phyloP scores from a whole-genome alignment of 208 protist genomes.

The Trypanosoma platydactyli region DNA sequence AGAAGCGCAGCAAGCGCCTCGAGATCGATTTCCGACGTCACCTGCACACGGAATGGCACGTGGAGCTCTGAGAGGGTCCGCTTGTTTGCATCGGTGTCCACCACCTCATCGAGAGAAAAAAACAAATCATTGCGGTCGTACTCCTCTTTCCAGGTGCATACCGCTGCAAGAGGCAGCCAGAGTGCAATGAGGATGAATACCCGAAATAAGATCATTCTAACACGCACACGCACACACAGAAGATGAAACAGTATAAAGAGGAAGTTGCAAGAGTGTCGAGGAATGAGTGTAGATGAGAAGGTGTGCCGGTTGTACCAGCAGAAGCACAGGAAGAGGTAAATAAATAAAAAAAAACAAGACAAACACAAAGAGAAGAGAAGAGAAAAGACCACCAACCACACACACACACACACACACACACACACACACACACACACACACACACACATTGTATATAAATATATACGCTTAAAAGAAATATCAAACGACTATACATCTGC shows the following conservation, averaged over 20 bases:
- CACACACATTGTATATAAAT: neutral
- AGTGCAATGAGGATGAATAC: neutral
- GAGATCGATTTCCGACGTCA: slow-evolving; percentile 6
- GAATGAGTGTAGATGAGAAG: neutral
- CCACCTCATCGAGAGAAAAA: slow-evolving; percentile 1
- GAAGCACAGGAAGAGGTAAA: slow-evolving; percentile 9
- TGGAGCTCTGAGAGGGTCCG: slow-evolving; percentile 16
- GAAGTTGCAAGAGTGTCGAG: too few relatives aligned
- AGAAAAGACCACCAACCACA: neutral
- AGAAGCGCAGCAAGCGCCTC: slow-evolving; percentile 1
- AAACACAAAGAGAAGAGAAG: neutral
- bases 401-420: slow-evolving; percentile 14
- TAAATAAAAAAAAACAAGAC: slow-evolving; percentile 1
- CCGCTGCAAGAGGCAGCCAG: slow-evolving; percentile 4
- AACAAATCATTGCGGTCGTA: neutral
- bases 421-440: slow-evolving; percentile 15
- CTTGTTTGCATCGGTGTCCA: slow-evolving; percentile 2
- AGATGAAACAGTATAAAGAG: too few relatives aligned
- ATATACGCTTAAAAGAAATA: neutral
- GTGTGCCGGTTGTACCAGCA: neutral
- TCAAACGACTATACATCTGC: neutral
- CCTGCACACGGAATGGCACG: slow-evolving; percentile 16
- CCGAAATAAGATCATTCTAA: too few relatives aligned
- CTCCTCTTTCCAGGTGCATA: neutral
- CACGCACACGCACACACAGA: too few relatives aligned